These are phyloP conservation scores for Ephemerocybe angulata DNA, from an alignment of 768 basidiomycete species.

Conservation along the genomic window DNA sequence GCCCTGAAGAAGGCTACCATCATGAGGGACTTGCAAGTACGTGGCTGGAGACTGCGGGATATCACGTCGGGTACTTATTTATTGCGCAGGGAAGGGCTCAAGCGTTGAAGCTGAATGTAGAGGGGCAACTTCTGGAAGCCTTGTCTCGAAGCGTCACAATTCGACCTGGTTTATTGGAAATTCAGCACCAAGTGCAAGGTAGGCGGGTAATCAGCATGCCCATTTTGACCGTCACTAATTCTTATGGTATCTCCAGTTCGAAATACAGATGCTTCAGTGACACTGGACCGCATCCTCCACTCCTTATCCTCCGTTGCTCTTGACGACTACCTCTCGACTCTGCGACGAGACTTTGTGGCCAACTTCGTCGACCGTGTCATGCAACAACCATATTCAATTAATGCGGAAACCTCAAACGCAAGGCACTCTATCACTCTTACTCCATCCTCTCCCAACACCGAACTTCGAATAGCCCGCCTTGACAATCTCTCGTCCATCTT, in stretches of 20 bases:
- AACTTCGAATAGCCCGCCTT: constrained; percentile 41
- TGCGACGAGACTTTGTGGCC: constrained; percentile 61
- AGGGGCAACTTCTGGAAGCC: constrained; percentile 71
- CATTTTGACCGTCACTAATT: background rate
- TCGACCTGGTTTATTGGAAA: constrained; percentile 44
- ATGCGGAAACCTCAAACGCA: constrained; percentile 17
- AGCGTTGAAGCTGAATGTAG: constrained; percentile 52
- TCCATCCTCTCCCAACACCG: constrained; percentile 40
- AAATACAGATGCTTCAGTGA: constrained; percentile 47
- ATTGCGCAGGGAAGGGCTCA: constrained; percentile 50
- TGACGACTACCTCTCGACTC: constrained; percentile 49
- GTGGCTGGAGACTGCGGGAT: constrained; percentile 10
- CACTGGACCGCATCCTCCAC: constrained; percentile 52
- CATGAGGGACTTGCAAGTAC: constrained; percentile 55
- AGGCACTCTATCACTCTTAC: constrained; percentile 48
- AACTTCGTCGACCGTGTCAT: constrained; percentile 60
- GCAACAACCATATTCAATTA: constrained; percentile 46
- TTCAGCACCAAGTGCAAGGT: constrained; percentile 52
- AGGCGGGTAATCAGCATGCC: constrained; percentile 1
- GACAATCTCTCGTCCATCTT: constrained; percentile 54
- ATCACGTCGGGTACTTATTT: background rate
- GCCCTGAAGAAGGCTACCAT: constrained; percentile 52
- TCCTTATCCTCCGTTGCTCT: constrained; percentile 57
- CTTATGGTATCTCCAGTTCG: constrained; percentile 40
- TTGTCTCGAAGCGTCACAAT: constrained; percentile 57